Conservation (phyloP, 176 grass and related monocot species). For the Juncus inflexus region DNA sequence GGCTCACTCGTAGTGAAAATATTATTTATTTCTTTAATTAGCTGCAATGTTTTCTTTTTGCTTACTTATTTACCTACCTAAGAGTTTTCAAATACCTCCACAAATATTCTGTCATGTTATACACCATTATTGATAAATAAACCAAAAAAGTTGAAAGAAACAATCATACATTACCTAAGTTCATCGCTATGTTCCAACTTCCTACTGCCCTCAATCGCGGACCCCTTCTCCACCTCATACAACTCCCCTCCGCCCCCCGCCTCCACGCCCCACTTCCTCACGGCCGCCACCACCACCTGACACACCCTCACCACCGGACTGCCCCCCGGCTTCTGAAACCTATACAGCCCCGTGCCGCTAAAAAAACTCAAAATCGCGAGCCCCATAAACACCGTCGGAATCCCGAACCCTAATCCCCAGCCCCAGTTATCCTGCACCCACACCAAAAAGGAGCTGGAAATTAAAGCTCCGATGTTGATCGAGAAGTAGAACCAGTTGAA, state of each 20-base stretch:
- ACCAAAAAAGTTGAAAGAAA: too few relatives aligned
- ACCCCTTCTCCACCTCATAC: conserved; percentile 69
- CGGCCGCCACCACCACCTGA: conserved; percentile 67
- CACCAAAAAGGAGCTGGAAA: conserved; percentile 85
- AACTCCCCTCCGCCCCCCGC: conserved; percentile 49
- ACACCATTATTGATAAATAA: too few relatives aligned
- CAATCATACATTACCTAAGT: conserved; percentile 64
- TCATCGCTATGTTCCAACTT: conserved; percentile 73
- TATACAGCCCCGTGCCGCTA: conserved; percentile 60
- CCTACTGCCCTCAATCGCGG: conserved; percentile 79
- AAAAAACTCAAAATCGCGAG: conserved; percentile 87
- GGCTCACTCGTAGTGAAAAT: too few relatives aligned
- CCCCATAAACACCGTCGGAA: conserved; percentile 85
- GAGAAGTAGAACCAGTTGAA: conserved; percentile 98
- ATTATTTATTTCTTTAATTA: too few relatives aligned
- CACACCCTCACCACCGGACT: conserved; percentile 73
- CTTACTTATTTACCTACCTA: too few relatives aligned
- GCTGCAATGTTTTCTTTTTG: too few relatives aligned
- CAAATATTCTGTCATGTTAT: too few relatives aligned
- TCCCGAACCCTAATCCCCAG: conserved; percentile 78
- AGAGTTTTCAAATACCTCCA: too few relatives aligned
- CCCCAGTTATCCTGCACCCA: conserved; percentile 94
- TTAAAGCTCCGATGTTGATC: conserved; percentile 83
- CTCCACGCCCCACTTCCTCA: conserved; percentile 56
- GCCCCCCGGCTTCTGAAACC: conserved; percentile 88